Evolutionary conservation across 176 grass and related monocot species (phyloP), one percentile per base, ranked within the genome.

Genomic region (Lolium multiflorum): DNA sequence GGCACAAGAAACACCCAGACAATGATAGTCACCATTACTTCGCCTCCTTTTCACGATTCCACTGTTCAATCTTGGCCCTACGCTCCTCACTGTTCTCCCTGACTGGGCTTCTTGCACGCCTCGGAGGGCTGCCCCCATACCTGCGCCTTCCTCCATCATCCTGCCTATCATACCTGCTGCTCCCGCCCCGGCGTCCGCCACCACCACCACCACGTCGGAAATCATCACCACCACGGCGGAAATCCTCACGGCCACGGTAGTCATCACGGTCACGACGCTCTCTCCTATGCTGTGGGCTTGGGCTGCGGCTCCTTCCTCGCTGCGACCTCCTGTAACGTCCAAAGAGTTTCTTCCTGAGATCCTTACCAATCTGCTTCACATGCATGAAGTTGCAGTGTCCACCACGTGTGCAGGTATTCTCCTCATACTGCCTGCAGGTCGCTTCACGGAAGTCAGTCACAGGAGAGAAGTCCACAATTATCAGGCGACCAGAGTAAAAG

Each of bases 21-120:
- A 52, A 35, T 25, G 17, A 13, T 37, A 52, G 61, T 78, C 84
- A 79, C 57, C 59, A 35, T 57, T 90, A 69, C 77, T 81, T 89
- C 55, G 58, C 57, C 63, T 93, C 92, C 82, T 68, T 93, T 76
- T 93, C 86, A 66, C 86, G 88, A 15, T 91, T 93, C 92, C 92
- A 93, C 74, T 91, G 86, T 39, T 93, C 86, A 22, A 93, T 93
- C 86, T 89, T 93, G 43, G 92, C 89, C 25, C 86, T 93, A 79
- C 86, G 78, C 46, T 93, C 92, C 80, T 93, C 86, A 11, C 92
- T 93, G 65, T 18, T 93, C 60, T 86, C 89, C 55, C 89, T 88
- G 5, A 86, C 78, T 0, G 82, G 89, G 50, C 86, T 93, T 79
- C 92, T 82, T 73, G 85, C 86, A 46, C 82, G 83, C 58, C 80